Conservation (phyloP, 176 grass and related monocot genomes). For the Puya raimondii region DNA sequence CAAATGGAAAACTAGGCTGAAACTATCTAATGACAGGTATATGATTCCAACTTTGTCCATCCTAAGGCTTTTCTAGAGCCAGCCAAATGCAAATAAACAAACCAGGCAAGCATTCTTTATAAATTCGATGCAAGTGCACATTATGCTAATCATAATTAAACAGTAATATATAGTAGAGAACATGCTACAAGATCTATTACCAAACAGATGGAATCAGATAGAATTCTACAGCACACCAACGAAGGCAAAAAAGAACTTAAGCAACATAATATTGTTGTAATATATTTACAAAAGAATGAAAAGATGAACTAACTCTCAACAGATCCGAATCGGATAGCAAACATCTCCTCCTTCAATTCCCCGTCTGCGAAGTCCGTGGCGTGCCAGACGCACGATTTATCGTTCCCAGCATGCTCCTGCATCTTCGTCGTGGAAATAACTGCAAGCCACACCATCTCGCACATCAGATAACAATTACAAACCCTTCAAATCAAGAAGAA, state of each 20-base stretch:
- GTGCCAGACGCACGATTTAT: slow-evolving; percentile 84
- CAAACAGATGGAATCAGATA: background rate
- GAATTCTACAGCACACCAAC: background rate
- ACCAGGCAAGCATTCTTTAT: background rate
- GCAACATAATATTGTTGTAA: background rate
- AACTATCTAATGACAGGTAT: too few relatives aligned
- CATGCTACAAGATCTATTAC: background rate
- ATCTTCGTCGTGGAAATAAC: slow-evolving; percentile 60
- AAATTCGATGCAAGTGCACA: background rate
- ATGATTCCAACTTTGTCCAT: too few relatives aligned
- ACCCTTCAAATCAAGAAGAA: background rate
- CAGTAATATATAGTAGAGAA: background rate
- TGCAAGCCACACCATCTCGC: slow-evolving; percentile 14
- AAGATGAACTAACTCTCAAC: slow-evolving; percentile 57
- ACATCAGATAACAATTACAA: background rate
- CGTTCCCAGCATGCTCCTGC: slow-evolving; percentile 71
- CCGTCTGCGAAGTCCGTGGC: slow-evolving; percentile 70
- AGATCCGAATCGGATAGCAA: slow-evolving; percentile 75
- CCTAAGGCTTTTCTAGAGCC: too few relatives aligned
- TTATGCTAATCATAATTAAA: background rate
- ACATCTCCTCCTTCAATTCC: slow-evolving; percentile 80
- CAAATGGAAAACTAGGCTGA: too few relatives aligned
- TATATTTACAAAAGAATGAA: background rate
- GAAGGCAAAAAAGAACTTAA: background rate
- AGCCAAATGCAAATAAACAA: too few relatives aligned